Evolutionary conservation across 805 yeast genomes (phyloP).

Genomic region (Kodamaea kaohsiungensis): DNA sequence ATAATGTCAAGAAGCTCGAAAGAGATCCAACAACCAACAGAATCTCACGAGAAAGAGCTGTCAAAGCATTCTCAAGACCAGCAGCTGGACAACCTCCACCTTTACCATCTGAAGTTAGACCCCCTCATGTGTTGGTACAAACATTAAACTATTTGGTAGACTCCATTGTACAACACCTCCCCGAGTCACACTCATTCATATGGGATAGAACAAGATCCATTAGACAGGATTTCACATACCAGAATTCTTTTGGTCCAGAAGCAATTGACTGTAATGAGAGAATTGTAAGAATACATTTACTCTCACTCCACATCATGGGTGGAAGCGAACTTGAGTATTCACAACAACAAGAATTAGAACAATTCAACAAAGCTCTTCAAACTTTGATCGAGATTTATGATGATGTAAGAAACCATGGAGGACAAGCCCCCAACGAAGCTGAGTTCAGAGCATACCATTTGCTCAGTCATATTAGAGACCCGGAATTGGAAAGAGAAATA

Average conservation of each 20-base stretch:
- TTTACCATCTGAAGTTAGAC: slow-evolving; percentile 94
- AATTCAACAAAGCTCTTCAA: slow-evolving; percentile 86
- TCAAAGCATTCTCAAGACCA: slow-evolving; percentile 93
- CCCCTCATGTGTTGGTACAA: slow-evolving; percentile 70
- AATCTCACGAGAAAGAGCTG: slow-evolving; percentile 62
- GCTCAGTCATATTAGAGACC: slow-evolving; percentile 76
- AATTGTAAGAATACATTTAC: slow-evolving; percentile 84
- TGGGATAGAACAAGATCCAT: slow-evolving; percentile 98
- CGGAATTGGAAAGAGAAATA: slow-evolving; percentile 76
- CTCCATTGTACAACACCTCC: slow-evolving; percentile 62
- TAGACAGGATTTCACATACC: slow-evolving; percentile 95
- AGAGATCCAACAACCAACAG: slow-evolving; percentile 55
- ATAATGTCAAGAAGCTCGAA: slow-evolving; percentile 80
- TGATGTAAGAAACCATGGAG: slow-evolving; percentile 72
- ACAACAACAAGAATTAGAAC: slow-evolving; percentile 94
- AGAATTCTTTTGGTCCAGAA: slow-evolving; percentile 90
- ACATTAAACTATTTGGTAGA: slow-evolving; percentile 75
- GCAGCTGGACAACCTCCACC: slow-evolving; percentile 99
- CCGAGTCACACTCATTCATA: slow-evolving; percentile 83
- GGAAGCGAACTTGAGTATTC: slow-evolving; percentile 70
- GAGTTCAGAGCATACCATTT: slow-evolving; percentile 90
- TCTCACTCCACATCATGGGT: slow-evolving; percentile 85
- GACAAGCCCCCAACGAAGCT: slow-evolving; percentile 77
- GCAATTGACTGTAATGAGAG: slow-evolving; percentile 90
- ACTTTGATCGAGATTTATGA: slow-evolving; percentile 85